Percentiles rank a stretch among this genome's conserved stretches.
phyloP scores from a whole-genome alignment of 75 land plant genomes.

The Picea glauca region DNA sequence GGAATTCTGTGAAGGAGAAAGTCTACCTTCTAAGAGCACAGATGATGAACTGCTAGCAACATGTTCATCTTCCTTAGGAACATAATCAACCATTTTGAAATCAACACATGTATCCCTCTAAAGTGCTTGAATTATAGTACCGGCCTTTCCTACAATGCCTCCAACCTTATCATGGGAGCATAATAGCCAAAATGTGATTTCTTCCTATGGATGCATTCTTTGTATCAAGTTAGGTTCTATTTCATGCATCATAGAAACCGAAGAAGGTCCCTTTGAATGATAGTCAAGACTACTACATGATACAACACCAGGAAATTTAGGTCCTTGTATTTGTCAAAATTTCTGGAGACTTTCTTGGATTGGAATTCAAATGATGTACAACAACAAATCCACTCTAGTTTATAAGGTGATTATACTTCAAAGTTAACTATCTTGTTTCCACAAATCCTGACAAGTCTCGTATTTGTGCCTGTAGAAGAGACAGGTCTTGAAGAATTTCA shows the following conservation, averaged over 20 bases:
- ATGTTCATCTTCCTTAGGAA: constrained; percentile 61
- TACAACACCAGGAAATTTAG: constrained; percentile 1
- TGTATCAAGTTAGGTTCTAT: not conserved
- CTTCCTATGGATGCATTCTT: constrained; percentile 28
- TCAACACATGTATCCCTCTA: constrained; percentile 76
- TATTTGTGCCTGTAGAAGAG: no score
- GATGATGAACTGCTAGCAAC: constrained; percentile 49
- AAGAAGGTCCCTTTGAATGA: constrained; percentile 14
- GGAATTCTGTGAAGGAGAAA: not conserved
- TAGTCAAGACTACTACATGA: constrained; percentile 17
- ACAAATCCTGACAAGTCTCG: no score
- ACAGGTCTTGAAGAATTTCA: no score
- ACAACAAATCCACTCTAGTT: no score
- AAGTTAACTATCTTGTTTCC: no score
- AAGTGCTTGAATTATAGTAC: constrained; percentile 50
- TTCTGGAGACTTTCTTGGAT: no score
- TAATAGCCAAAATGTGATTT: constrained; percentile 57
- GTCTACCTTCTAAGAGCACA: constrained; percentile 38
- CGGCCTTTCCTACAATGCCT: constrained; percentile 79
- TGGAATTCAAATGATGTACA: no score
- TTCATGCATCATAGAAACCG: constrained; percentile 24
- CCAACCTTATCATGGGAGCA: constrained; percentile 68
- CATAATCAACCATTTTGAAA: constrained; percentile 58
- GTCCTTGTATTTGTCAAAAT: no score
- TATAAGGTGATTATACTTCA: no score